Base-by-base conservation (phyloP, 2,329 filamentous ascomycete genomes). In the Fusarium foetens region DNA sequence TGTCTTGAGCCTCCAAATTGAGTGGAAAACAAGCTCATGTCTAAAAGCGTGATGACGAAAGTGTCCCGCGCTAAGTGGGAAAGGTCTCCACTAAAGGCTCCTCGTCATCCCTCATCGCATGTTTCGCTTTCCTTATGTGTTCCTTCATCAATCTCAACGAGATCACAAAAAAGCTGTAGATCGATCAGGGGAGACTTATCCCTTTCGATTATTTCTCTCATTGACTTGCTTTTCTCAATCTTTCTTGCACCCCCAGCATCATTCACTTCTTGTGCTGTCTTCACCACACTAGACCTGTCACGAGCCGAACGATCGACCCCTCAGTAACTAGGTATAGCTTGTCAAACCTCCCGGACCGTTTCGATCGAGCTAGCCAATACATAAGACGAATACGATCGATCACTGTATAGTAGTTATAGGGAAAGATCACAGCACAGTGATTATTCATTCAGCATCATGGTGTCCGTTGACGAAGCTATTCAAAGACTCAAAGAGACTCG, bases 401-500 rank as follows among this genome's bases (percentile, higher is more conserved):
- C 14, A 17, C 33, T 41, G 29, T n/a, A 29, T 11, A 42, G 31
- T 31, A 51, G 21, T 51, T n/a, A 25, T 58, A 29, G 27, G 19
- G 29, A 54, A 23, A 49, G 35, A 43, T 25, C 8, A 46, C 41
- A 27, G 36, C n/a, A 39, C 54, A 31, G 12, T 39, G 19, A 21
- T 43, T 43, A 52, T 52, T 51, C 35, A 54, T 42, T 52, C 43
- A 25, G 46, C 43, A 72, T 55, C 65, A 82, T 81, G 77, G 76
- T 79, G 41, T 75, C 80, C 58, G 79, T 81, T 35, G 79, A 83
- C 38, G 81, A 83, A 68, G 81, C 83, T 63, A 80, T 86, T 57
- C 78, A 82, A 76, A 83, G 85, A 36, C 84, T 88, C 65, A 78
- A 81, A 51, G 85, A 87, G 71, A 84, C 85, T 46, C 82, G 82